phyloP scores from a whole-genome alignment of 192 early-diverging fungal genomes.

The Cladochytrium replicatum region DNA sequence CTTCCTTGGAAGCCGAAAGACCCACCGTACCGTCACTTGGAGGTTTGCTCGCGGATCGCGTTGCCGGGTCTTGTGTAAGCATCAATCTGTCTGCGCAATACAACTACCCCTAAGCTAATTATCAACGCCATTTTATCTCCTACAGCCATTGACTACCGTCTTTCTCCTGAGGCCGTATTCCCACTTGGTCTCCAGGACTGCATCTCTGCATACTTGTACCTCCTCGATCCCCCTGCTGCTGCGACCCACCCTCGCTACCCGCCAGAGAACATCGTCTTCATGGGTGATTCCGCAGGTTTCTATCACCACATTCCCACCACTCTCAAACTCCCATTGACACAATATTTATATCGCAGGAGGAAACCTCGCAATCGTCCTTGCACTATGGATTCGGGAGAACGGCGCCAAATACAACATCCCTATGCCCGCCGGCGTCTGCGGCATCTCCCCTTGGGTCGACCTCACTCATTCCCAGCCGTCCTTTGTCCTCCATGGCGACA shows the following conservation, averaged over 20 bases:
- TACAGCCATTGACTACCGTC: slow-evolving; percentile 60
- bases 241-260: slow-evolving; percentile 8
- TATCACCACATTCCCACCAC: slow-evolving; percentile 17
- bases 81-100: no score
- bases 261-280: slow-evolving; percentile 32
- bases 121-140: not conserved
- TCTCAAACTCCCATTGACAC: slow-evolving; percentile 8
- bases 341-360: slow-evolving; percentile 18
- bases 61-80: slow-evolving; percentile 8
- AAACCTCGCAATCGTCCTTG: slow-evolving; percentile 2
- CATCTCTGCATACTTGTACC: slow-evolving; percentile 58
- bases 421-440: slow-evolving; percentile 33
- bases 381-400: slow-evolving; percentile 40
- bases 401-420: slow-evolving; percentile 13
- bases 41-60: slow-evolving; percentile 7
- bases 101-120: no score
- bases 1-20: slow-evolving; percentile 22
- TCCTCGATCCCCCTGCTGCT: slow-evolving; percentile 40
- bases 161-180: slow-evolving; percentile 72
- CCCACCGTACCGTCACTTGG: slow-evolving; percentile 24
- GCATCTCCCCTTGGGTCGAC: slow-evolving; percentile 44
- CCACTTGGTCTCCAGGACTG: slow-evolving; percentile 76
- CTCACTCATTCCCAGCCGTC: slow-evolving; percentile 15
- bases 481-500: slow-evolving; percentile 8
- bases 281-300: slow-evolving; percentile 39